Conservation (phyloP, 441 rosid genomes). For the Erodium trifolium region DNA sequence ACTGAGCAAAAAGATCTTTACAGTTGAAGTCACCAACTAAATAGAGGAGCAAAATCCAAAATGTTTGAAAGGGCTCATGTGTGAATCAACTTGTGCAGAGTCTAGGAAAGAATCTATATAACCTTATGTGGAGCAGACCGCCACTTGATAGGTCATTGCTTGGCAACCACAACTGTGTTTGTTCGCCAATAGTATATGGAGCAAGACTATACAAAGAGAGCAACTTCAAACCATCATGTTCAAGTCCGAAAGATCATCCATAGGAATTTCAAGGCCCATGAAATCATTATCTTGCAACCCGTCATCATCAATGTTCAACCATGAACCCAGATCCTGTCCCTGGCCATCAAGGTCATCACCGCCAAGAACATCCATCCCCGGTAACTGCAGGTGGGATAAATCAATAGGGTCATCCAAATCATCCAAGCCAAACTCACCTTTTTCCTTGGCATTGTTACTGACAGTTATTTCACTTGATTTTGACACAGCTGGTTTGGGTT, state of each 20-base stretch:
- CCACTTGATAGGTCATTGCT: conserved; percentile 49
- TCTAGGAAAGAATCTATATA: conserved; percentile 37
- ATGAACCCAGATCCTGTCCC: conserved; percentile 78
- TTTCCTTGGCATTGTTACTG: conserved; percentile 41
- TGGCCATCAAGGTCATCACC: conserved; percentile 43
- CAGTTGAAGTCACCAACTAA: conserved; percentile 52
- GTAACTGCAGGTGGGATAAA: conserved; percentile 58
- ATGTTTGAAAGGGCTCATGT: conserved; percentile 34
- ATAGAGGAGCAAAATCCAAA: conserved; percentile 51
- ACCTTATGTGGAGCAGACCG: conserved; percentile 55
- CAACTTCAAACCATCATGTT: conserved; percentile 89
- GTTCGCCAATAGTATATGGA: conserved; percentile 71
- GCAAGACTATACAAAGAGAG: conserved; percentile 71
- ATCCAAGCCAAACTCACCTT: conserved; percentile 51
- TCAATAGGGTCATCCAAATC: conserved; percentile 64
- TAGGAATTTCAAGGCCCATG: conserved; percentile 94
- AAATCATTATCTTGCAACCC: conserved; percentile 81
- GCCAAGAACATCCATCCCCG: conserved; percentile 55
- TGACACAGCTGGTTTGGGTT: conserved; percentile 40
- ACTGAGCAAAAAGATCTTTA: conserved; percentile 42
- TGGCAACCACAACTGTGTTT: conserved; percentile 34
- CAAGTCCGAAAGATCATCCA: conserved; percentile 96
- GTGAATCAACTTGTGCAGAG: conserved; percentile 38
- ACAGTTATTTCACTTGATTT: conserved; percentile 36
- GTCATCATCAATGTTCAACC: conserved; percentile 95